phyloP scores from a whole-genome alignment of 345 rosid genomes.

The Salix suchowensis region DNA sequence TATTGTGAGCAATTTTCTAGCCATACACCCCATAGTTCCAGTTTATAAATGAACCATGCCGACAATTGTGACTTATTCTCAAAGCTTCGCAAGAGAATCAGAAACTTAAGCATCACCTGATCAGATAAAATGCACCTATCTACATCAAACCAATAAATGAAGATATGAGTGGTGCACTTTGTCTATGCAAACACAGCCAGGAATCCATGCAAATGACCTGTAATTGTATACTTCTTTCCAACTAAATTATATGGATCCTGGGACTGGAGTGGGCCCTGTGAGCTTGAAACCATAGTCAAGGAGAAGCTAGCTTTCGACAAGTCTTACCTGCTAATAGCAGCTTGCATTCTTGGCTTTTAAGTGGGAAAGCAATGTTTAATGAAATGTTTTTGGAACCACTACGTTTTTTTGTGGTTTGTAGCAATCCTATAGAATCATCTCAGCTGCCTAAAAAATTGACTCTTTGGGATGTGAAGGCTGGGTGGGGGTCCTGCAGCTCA shows the following conservation, averaged over 20 bases:
- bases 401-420: neutral
- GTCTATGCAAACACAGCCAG: neutral
- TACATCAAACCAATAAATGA: neutral
- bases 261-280: neutral
- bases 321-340: slow-evolving; percentile 16
- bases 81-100: neutral
- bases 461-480: too few species aligned
- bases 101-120: neutral
- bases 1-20: too few species aligned
- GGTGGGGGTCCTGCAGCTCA: too few species aligned
- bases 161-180: neutral
- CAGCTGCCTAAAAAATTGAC: too few species aligned
- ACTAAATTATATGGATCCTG: neutral
- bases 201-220: neutral
- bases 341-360: neutral
- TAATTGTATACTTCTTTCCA: too few species aligned
- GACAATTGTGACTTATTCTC: neutral
- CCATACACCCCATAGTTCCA: too few species aligned
- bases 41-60: neutral
- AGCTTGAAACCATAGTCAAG: neutral
- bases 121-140: neutral
- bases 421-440: too few species aligned
- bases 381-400: neutral
- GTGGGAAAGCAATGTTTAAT: neutral
- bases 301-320: slow-evolving; percentile 10